Evolutionary conservation across 2,329 filamentous ascomycete species (phyloP).

Genomic region (Aspergillus nomiae): DNA sequence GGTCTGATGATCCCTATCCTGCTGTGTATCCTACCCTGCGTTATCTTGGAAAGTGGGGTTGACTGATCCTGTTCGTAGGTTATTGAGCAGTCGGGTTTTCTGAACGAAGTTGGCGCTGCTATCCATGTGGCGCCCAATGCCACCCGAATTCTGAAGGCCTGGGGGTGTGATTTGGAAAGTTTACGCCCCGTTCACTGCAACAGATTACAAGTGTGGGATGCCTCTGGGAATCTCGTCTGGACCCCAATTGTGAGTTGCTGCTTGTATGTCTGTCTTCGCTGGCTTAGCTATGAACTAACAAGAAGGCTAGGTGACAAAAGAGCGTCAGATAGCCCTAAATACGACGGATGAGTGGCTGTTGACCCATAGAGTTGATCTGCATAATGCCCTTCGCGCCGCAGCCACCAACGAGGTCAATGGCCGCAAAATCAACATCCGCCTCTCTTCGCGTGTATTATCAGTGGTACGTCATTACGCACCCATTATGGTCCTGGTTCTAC

Average conservation of each 20-base stretch:
- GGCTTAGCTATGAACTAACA: neutral
- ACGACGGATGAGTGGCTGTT: neutral
- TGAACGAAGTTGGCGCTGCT: conserved; percentile 37
- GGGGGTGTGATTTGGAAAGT: conserved; percentile 20
- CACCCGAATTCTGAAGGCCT: conserved; percentile 28
- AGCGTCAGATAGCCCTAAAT: neutral
- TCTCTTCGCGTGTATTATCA: neutral
- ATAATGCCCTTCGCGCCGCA: neutral
- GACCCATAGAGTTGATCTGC: neutral
- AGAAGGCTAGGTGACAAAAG: neutral
- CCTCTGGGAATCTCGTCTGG: neutral
- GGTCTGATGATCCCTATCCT: conserved; percentile 25
- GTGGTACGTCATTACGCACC: neutral
- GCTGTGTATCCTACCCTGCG: neutral
- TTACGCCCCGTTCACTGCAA: neutral
- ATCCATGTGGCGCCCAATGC: conserved; percentile 36
- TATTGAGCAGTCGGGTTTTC: conserved; percentile 28
- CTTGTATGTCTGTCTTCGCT: neutral
- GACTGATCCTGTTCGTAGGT: neutral
- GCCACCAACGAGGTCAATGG: neutral
- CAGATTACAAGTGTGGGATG: neutral
- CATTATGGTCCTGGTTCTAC: neutral
- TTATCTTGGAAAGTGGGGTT: neutral
- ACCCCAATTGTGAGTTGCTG: neutral
- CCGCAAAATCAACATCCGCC: neutral